Percentiles rank a stretch among this genome's conserved stretches.
Conservation (phyloP, 2,329 filamentous ascomycete species). For the Sporothrix brasiliensis region DNA sequence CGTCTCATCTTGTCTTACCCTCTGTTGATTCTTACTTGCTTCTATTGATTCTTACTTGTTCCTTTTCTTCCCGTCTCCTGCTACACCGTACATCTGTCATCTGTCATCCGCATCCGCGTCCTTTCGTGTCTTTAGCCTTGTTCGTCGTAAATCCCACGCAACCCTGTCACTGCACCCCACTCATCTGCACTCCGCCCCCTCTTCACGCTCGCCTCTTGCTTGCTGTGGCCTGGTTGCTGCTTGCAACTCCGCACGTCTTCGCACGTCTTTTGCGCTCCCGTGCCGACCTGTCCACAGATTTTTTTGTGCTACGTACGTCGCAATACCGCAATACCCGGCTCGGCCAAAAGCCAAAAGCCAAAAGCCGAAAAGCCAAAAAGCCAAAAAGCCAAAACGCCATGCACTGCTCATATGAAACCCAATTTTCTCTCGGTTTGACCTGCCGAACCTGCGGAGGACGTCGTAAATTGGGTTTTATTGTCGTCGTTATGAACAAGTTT, state of each 20-base stretch:
- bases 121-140: slow-evolving; percentile 7
- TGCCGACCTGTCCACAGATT: background rate
- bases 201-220: slow-evolving; percentile 17
- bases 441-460: background rate
- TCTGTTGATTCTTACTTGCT: background rate
- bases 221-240: background rate
- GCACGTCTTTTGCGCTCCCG: background rate
- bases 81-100: background rate
- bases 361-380: background rate
- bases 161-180: slow-evolving; percentile 3
- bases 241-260: background rate
- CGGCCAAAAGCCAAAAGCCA: background rate
- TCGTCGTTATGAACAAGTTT: no score
- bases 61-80: background rate
- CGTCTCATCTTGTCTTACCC: background rate
- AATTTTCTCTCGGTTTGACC: background rate
- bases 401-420: background rate
- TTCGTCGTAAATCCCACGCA: no score
- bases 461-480: background rate
- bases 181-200: slow-evolving; percentile 17
- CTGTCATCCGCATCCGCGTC: background rate
- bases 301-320: background rate
- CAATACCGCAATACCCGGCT: slow-evolving; percentile 14
- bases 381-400: background rate
- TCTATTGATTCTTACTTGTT: background rate